phyloP scores from a whole-genome alignment of 176 grass and related monocot genomes.

The Musa beccarii region DNA sequence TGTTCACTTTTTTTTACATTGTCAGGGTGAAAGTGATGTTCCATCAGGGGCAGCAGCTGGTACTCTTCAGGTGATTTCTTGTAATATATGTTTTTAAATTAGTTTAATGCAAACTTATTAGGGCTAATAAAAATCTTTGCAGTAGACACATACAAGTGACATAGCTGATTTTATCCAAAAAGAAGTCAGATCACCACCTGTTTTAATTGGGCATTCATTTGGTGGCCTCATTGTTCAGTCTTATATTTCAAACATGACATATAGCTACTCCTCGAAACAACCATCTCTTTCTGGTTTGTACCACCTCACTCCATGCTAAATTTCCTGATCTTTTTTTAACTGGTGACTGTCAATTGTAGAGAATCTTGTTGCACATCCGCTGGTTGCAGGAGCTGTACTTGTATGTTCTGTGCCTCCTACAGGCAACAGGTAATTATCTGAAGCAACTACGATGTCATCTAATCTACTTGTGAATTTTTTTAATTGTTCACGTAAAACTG shows the following conservation, averaged over 20 bases:
- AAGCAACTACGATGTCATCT: not conserved
- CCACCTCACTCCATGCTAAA: not conserved
- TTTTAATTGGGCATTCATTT: conserved; percentile 92
- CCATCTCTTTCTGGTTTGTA: conserved; percentile 6
- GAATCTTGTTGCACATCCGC: conserved; percentile 33
- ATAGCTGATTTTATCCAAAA: conserved; percentile 75
- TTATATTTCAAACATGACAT: conserved; percentile 58
- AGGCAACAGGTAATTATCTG: conserved; percentile 58
- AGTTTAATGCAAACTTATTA: not conserved
- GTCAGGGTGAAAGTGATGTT: conserved; percentile 76
- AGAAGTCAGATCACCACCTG: conserved; percentile 38
- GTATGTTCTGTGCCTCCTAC: conserved; percentile 89
- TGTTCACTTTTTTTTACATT: not conserved
- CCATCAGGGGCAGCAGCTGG: conserved; percentile 42
- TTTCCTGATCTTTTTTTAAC: not conserved
- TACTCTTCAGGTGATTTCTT: conserved; percentile 63
- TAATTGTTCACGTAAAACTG: conserved; percentile 3
- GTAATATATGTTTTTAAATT: not conserved
- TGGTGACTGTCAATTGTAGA: conserved; percentile 2
- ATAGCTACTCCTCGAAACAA: conserved; percentile 21
- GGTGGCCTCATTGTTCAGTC: conserved; percentile 89
- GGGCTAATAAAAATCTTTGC: conserved; percentile 32
- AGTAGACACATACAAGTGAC: conserved; percentile 76
- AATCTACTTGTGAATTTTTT: not conserved
- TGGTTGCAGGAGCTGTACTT: conserved; percentile 59